phyloP scores from a whole-genome alignment of 495 filamentous ascomycete genomes.

The Neurospora sp. region DNA sequence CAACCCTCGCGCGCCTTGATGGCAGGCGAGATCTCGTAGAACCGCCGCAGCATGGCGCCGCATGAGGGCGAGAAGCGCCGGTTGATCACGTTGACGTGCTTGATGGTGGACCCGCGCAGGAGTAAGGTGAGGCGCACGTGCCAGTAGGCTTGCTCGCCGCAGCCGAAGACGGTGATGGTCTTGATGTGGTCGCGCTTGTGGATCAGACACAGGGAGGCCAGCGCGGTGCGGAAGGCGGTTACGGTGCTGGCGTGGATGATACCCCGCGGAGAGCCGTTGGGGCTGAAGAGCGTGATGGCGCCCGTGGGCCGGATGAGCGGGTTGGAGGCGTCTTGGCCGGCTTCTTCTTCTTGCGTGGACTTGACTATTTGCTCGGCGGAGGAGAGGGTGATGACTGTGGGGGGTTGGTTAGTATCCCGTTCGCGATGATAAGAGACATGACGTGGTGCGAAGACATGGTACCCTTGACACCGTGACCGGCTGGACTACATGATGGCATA shows the following conservation, averaged over 20 bases:
- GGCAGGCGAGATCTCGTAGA: constrained; percentile 43
- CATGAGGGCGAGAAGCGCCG: constrained; percentile 50
- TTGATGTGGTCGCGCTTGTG: constrained; percentile 57
- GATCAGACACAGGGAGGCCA: constrained; percentile 67
- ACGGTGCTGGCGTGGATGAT: constrained; percentile 77
- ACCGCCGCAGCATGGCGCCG: constrained; percentile 42
- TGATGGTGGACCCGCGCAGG: constrained; percentile 60
- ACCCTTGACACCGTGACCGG: constrained; percentile 43
- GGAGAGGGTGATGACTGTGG: constrained; percentile 29
- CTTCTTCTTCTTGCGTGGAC: constrained; percentile 1
- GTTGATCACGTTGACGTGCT: constrained; percentile 71
- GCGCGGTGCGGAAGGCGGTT: constrained; percentile 88
- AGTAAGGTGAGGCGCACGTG: constrained; percentile 75
- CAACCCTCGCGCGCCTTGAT: constrained; percentile 44
- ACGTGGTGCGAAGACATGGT: constrained; percentile 1
- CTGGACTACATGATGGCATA: constrained; percentile 65
- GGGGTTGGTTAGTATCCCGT: background rate
- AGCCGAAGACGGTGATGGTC: constrained; percentile 77
- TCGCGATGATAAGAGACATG: background rate
- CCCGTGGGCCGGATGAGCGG: constrained; percentile 58
- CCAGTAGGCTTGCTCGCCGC: constrained; percentile 88
- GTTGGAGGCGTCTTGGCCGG: constrained; percentile 4
- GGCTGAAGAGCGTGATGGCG: constrained; percentile 60
- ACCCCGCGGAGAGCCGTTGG: constrained; percentile 58
- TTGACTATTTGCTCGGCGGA: constrained; percentile 5